These are phyloP conservation scores for Mortierella sp. DNA, from an alignment of 371 early-diverging fungal genomes.

Conservation along the genomic window DNA sequence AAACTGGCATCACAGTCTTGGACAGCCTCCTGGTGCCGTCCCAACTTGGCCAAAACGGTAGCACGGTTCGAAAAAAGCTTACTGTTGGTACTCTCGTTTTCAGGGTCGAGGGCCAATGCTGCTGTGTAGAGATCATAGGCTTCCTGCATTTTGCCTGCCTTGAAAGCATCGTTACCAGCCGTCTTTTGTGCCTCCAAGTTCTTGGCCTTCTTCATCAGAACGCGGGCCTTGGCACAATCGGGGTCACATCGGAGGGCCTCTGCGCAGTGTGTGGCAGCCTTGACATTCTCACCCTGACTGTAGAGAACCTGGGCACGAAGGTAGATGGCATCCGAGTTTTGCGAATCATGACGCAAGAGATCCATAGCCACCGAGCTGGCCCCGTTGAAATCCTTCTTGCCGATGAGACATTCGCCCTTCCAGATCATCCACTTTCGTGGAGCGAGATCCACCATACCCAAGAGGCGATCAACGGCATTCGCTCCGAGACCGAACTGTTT, in stretches of 20 bases:
- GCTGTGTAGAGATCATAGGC: slow-evolving; percentile 81
- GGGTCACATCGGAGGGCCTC: slow-evolving; percentile 87
- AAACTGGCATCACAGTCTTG: slow-evolving; percentile 79
- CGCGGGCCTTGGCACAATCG: slow-evolving; percentile 79
- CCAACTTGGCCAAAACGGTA: slow-evolving; percentile 75
- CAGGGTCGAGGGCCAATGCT: slow-evolving; percentile 79
- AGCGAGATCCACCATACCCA: slow-evolving; percentile 70
- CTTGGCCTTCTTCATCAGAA: slow-evolving; percentile 73
- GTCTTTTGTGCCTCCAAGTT: slow-evolving; percentile 77
- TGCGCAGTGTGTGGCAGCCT: slow-evolving; percentile 71
- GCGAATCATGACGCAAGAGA: slow-evolving; percentile 71
- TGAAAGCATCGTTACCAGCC: slow-evolving; percentile 84
- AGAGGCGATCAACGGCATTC: slow-evolving; percentile 74
- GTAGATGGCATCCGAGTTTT: slow-evolving; percentile 83
- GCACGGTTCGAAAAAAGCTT: slow-evolving; percentile 87
- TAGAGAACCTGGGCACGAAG: slow-evolving; percentile 82
- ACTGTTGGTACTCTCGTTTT: slow-evolving; percentile 75
- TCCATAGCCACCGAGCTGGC: slow-evolving; percentile 73
- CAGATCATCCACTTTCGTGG: slow-evolving; percentile 79
- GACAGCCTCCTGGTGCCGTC: slow-evolving; percentile 73
- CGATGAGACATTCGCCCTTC: slow-evolving; percentile 80
- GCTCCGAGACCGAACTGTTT: slow-evolving; percentile 74
- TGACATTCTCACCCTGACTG: slow-evolving; percentile 77
- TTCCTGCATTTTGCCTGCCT: slow-evolving; percentile 66
- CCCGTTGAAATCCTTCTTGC: slow-evolving; percentile 76